phyloP scores from a whole-genome alignment of 2,329 filamentous ascomycete species.

The Exophiala phaeomuriformis region DNA sequence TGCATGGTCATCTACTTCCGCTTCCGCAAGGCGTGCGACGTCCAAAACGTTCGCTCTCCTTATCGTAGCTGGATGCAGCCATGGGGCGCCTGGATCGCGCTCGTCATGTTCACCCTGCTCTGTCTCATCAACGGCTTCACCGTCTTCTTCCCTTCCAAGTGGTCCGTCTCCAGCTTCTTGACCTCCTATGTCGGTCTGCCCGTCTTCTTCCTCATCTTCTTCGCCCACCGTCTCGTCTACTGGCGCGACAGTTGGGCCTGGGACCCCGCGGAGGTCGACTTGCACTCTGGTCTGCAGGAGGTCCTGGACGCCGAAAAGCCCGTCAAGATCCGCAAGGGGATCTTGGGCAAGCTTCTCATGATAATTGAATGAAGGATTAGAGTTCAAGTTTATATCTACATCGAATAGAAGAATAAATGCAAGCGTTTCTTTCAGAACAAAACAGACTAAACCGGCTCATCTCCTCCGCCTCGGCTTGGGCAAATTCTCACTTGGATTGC shows the following conservation, averaged over 20 bases:
- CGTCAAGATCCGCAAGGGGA: conserved; percentile 30
- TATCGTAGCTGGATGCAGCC: conserved; percentile 53
- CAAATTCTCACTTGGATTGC: too few relatives aligned
- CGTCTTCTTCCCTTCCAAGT: conserved; percentile 61
- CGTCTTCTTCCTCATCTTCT: conserved; percentile 53
- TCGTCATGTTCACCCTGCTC: conserved; percentile 54
- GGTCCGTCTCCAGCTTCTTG: conserved; percentile 57
- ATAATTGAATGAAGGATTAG: conserved; percentile 29
- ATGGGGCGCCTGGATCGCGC: conserved; percentile 56
- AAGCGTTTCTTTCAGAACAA: too few relatives aligned
- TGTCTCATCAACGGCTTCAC: conserved; percentile 68
- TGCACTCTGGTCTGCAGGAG: conserved; percentile 49
- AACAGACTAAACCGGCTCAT: too few relatives aligned
- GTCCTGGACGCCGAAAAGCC: conserved; percentile 42
- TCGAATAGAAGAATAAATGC: background rate
- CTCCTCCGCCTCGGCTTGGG: too few relatives aligned
- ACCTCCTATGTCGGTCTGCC: conserved; percentile 61
- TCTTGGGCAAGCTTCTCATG: conserved; percentile 30
- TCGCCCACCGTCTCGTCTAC: conserved; percentile 44
- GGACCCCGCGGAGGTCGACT: conserved; percentile 45
- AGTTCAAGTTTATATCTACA: background rate
- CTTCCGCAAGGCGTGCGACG: conserved; percentile 47
- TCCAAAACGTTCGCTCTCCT: conserved; percentile 45
- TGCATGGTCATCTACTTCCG: conserved; percentile 55
- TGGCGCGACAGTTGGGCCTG: conserved; percentile 48